Conservation (phyloP, 495 filamentous ascomycete genomes). For the Emericellopsis terricola region DNA sequence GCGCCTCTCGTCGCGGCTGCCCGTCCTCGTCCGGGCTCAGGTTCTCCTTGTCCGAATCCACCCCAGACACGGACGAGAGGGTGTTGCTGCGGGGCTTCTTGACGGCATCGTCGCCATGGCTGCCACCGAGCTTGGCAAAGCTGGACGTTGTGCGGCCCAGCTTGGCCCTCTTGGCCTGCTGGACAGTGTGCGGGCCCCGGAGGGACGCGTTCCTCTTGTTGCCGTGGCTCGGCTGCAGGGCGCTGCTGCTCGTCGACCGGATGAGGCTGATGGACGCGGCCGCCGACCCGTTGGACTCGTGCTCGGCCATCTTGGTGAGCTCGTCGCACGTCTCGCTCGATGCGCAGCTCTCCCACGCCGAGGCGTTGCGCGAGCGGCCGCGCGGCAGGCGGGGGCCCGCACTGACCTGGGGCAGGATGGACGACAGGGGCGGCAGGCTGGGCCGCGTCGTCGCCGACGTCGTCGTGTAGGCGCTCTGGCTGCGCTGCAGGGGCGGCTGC, state of each 20-base stretch:
- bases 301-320: slow-evolving; percentile 51
- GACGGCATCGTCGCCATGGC: slow-evolving; percentile 13
- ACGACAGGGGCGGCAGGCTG: slow-evolving; percentile 31
- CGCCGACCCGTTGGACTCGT: slow-evolving; percentile 53
- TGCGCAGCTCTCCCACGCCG: slow-evolving; percentile 71
- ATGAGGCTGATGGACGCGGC: slow-evolving; percentile 53
- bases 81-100: slow-evolving; percentile 21
- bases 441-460: slow-evolving; percentile 6
- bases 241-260: slow-evolving; percentile 36
- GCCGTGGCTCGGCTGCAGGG: slow-evolving; percentile 28
- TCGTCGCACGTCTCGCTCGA: slow-evolving; percentile 52
- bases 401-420: slow-evolving; percentile 35
- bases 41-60: slow-evolving; percentile 89
- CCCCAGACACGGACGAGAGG: slow-evolving; percentile 15
- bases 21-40: slow-evolving; percentile 43
- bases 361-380: slow-evolving; percentile 65
- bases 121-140: slow-evolving; percentile 44
- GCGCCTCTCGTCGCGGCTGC: too few species aligned
- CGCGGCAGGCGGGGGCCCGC: slow-evolving; percentile 28
- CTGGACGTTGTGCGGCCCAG: slow-evolving; percentile 47
- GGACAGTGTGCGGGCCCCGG: slow-evolving; percentile 14
- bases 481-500: slow-evolving; percentile 30
- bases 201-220: slow-evolving; percentile 37
- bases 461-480: slow-evolving; percentile 31
- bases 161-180: slow-evolving; percentile 37